phyloP scores from a whole-genome alignment of 1,284 basidiomycete species.

The Macrocystidia cucumis region DNA sequence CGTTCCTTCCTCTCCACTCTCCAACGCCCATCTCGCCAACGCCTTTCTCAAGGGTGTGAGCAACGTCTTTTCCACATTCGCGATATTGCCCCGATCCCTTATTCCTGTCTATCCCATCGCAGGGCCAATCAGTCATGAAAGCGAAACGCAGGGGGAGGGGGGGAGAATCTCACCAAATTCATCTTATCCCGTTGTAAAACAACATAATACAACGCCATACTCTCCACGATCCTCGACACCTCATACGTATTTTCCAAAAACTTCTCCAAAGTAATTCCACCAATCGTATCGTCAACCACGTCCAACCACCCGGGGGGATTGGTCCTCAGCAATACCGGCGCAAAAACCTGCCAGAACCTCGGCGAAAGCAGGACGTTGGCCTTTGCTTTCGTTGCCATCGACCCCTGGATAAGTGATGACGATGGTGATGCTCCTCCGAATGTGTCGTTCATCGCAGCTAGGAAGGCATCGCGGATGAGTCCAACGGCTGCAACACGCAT shows the following conservation, averaged over 20 bases:
- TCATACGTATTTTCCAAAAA: conserved; percentile 38
- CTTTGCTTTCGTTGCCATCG: too few species aligned
- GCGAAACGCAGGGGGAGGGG: neutral
- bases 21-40: conserved; percentile 11
- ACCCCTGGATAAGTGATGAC: neutral
- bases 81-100: conserved; percentile 8
- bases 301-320: conserved; percentile 34
- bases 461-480: conserved; percentile 55
- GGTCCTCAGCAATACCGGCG: conserved; percentile 41
- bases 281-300: too few species aligned
- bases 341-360: conserved; percentile 40
- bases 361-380: conserved; percentile 38
- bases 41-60: conserved; percentile 12
- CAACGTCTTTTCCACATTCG: conserved; percentile 12
- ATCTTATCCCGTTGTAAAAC: conserved; percentile 36
- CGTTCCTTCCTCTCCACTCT: neutral
- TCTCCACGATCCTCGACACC: conserved; percentile 41
- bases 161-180: conserved; percentile 33
- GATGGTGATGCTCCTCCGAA: conserved; percentile 15
- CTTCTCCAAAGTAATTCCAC: too few species aligned
- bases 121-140: too few species aligned
- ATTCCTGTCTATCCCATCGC: conserved; percentile 12
- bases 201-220: conserved; percentile 45
- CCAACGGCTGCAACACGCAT: conserved; percentile 62
- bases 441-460: conserved; percentile 45